Evolutionary conservation across 495 filamentous ascomycete genomes (phyloP).

Genomic region (Daldinia grandis): DNA sequence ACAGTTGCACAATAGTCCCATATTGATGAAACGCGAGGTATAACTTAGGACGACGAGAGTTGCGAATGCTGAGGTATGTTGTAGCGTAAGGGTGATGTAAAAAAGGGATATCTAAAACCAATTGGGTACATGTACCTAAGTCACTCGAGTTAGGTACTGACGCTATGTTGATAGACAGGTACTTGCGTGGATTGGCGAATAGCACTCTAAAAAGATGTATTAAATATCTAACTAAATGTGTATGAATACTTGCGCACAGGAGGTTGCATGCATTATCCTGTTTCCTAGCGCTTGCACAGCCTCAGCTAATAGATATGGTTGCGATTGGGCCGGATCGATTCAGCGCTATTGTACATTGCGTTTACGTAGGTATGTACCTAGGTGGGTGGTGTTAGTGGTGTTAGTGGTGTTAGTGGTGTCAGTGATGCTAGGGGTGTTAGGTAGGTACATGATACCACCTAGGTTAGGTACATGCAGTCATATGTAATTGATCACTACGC

Average conservation of each 20-base stretch:
- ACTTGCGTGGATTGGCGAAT: neutral
- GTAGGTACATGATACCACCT: neutral
- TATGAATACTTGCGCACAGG: neutral
- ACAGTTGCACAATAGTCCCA: neutral
- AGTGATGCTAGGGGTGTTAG: neutral
- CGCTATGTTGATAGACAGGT: neutral
- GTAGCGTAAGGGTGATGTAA: no score
- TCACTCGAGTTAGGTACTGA: neutral
- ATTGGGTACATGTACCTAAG: neutral
- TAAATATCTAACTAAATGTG: neutral
- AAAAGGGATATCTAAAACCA: neutral
- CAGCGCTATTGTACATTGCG: slow-evolving; percentile 14
- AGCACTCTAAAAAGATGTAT: neutral
- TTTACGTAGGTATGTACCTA: neutral
- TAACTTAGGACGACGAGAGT: neutral
- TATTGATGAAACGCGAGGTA: neutral
- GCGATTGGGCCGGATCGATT: slow-evolving; percentile 21
- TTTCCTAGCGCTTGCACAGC: slow-evolving; percentile 41
- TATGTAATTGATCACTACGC: slow-evolving; percentile 19
- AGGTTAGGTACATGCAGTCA: neutral
- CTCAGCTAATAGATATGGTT: slow-evolving; percentile 25
- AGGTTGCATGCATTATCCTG: slow-evolving; percentile 23
- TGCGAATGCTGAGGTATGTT: neutral
- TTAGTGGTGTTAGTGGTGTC: neutral
- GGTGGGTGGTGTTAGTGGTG: neutral